Evolutionary conservation across 225 moss, liverwort and hornwort species (phyloP).

Genomic region (Physcomitrium patens): DNA sequence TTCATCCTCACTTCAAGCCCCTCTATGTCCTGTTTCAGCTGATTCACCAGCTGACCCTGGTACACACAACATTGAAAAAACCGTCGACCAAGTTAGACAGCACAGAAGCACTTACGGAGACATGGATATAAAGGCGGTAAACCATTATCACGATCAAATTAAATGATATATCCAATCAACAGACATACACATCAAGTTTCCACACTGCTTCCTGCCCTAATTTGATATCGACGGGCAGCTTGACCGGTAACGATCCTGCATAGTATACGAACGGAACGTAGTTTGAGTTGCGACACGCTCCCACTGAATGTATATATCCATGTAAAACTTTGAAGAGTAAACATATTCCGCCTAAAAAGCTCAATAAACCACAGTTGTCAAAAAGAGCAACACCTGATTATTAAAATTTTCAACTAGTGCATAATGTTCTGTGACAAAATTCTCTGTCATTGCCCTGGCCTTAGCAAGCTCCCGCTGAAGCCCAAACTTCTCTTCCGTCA

Average conservation of each 20-base stretch:
- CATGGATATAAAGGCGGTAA: no score
- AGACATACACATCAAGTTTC: no score
- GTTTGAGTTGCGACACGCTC: neutral
- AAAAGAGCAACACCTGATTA: slow-evolving; percentile 62
- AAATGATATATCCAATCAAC: no score
- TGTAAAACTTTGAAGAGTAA: neutral
- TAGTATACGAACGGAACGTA: no score
- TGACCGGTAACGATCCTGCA: no score
- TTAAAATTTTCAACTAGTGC: slow-evolving; percentile 84
- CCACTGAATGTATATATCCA: neutral
- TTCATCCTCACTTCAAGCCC: slow-evolving; percentile 66
- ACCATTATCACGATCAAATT: no score
- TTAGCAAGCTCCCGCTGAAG: slow-evolving; percentile 86
- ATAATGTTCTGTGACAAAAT: slow-evolving; percentile 84
- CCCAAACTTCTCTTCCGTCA: slow-evolving; percentile 94
- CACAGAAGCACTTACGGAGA: neutral
- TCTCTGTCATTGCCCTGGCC: slow-evolving; percentile 70
- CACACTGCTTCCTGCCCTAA: no score
- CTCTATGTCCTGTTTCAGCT: slow-evolving; percentile 75
- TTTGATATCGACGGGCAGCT: no score
- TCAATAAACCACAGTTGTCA: neutral
- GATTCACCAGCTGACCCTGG: slow-evolving; percentile 83
- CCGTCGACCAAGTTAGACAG: slow-evolving; percentile 16
- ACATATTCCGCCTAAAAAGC: no score
- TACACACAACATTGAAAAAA: slow-evolving; percentile 21